phyloP scores from a whole-genome alignment of 371 early-diverging fungal species.

The Syncephalastrum sp. region DNA sequence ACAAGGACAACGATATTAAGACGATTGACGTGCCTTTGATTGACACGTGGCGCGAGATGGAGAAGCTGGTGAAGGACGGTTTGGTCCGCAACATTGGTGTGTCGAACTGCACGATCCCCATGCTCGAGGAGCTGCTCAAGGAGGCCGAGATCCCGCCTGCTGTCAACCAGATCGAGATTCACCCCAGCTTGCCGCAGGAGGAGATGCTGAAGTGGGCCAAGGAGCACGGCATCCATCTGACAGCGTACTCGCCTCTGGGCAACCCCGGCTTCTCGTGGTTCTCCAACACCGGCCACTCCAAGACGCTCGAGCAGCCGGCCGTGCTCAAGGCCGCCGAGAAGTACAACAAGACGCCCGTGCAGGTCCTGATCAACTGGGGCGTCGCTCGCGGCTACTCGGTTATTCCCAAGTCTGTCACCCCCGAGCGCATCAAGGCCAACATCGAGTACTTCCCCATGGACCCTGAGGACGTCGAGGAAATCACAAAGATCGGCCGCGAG shows the following conservation, averaged over 20 bases:
- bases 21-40: constrained; percentile 47
- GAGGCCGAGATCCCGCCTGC: constrained; percentile 76
- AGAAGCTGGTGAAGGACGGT: constrained; percentile 59
- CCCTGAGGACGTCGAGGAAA: constrained; percentile 30
- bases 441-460: constrained; percentile 34
- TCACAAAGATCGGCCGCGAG: constrained; percentile 30
- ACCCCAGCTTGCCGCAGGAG: constrained; percentile 51
- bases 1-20: constrained; percentile 24
- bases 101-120: constrained; percentile 63
- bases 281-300: constrained; percentile 1
- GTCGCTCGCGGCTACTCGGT: constrained; percentile 64
- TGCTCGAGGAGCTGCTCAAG: constrained; percentile 67
- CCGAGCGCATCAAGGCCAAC: constrained; percentile 46
- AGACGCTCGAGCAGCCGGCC: constrained; percentile 25
- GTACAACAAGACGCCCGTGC: constrained; percentile 67
- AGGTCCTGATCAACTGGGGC: constrained; percentile 78
- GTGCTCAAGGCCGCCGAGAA: constrained; percentile 62
- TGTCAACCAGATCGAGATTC: constrained; percentile 78
- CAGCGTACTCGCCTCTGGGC: constrained; percentile 50
- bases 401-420: constrained; percentile 59
- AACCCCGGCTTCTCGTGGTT: constrained; percentile 26
- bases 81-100: constrained; percentile 64
- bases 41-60: constrained; percentile 82
- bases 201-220: constrained; percentile 41
- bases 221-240: constrained; percentile 36